Evolutionary conservation across 495 filamentous ascomycete genomes (phyloP).

Genomic region (Penicillium odoratum): DNA sequence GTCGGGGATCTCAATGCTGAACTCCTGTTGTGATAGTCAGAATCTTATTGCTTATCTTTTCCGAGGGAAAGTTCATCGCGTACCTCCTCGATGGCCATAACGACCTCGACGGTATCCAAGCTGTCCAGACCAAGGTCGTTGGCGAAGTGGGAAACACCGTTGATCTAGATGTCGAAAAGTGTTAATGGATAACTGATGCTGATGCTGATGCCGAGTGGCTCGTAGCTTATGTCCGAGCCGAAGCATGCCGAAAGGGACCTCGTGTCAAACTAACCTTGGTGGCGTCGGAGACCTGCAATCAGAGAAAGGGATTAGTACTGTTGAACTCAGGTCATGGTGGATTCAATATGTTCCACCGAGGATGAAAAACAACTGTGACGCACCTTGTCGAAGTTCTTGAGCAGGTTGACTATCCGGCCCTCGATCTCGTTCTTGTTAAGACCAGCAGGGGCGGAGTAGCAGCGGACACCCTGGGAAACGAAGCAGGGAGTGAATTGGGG

Average conservation of each 20-base stretch:
- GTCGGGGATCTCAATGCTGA: slow-evolving; percentile 99
- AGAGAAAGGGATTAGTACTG: slow-evolving; percentile 5
- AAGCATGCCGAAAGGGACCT: slow-evolving; percentile 18
- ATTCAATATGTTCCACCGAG: neutral
- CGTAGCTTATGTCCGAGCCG: slow-evolving; percentile 7
- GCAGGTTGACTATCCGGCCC: slow-evolving; percentile 85
- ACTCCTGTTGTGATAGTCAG: slow-evolving; percentile 67
- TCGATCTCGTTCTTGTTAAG: slow-evolving; percentile 82
- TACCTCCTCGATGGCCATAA: slow-evolving; percentile 99
- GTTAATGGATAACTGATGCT: slow-evolving; percentile 20
- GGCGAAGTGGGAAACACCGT: slow-evolving; percentile 78
- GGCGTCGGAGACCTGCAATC: slow-evolving; percentile 67
- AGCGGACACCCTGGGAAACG: slow-evolving; percentile 63
- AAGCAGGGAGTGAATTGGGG: slow-evolving; percentile 49
- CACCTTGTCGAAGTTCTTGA: slow-evolving; percentile 98
- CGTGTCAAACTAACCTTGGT: slow-evolving; percentile 60
- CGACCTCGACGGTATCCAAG: slow-evolving; percentile 97
- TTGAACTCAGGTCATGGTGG: neutral
- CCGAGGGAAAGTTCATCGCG: slow-evolving; percentile 28
- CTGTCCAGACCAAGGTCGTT: slow-evolving; percentile 96
- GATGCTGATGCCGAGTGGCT: slow-evolving; percentile 2
- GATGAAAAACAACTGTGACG: slow-evolving; percentile 29
- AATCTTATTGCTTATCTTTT: slow-evolving; percentile 12
- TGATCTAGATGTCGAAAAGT: slow-evolving; percentile 58
- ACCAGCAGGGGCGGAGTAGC: slow-evolving; percentile 80